Evolutionary conservation across 805 yeast species (phyloP).

Genomic region (Pichia cabralensis): DNA sequence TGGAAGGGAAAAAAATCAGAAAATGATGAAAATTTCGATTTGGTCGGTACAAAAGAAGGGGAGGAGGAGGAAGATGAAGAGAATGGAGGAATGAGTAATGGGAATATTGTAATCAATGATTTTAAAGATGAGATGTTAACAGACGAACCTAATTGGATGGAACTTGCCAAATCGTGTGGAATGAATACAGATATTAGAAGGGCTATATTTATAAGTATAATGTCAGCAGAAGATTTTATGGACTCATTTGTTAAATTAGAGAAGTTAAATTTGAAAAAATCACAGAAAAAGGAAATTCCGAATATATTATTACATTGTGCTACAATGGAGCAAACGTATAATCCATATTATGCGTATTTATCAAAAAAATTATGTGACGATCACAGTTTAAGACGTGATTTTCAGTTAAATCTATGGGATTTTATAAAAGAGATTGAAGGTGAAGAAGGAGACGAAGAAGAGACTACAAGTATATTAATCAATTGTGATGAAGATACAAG

Average conservation of each 20-base stretch:
- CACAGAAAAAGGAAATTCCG: conserved; percentile 84
- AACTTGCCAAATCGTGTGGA: conserved; percentile 73
- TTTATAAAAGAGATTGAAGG: conserved; percentile 60
- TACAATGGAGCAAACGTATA: conserved; percentile 69
- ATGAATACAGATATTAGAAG: conserved; percentile 95
- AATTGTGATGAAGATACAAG: conserved; percentile 49
- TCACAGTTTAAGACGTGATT: conserved; percentile 68
- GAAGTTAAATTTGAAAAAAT: conserved; percentile 63
- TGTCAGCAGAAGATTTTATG: conserved; percentile 89
- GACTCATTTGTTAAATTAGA: conserved; percentile 81
- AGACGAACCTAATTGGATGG: conserved; percentile 81
- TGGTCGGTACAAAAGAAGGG: no score
- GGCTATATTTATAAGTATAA: conserved; percentile 85
- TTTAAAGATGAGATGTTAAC: conserved; percentile 48
- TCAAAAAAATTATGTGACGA: conserved; percentile 69
- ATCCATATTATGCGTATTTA: conserved; percentile 80
- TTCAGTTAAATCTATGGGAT: conserved; percentile 90
- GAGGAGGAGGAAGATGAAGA: conserved; percentile 1
- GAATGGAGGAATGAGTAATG: conserved; percentile 9
- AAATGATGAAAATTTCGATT: no score
- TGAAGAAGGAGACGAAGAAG: conserved; percentile 29
- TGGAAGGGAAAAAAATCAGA: conserved; percentile 56
- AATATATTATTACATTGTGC: conserved; percentile 79
- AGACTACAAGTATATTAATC: conserved; percentile 17
- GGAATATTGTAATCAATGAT: conserved; percentile 26